Percentiles rank a stretch among this genome's conserved stretches.
Conservation (phyloP, 805 yeast species). For the Starmerella tilneyi region DNA sequence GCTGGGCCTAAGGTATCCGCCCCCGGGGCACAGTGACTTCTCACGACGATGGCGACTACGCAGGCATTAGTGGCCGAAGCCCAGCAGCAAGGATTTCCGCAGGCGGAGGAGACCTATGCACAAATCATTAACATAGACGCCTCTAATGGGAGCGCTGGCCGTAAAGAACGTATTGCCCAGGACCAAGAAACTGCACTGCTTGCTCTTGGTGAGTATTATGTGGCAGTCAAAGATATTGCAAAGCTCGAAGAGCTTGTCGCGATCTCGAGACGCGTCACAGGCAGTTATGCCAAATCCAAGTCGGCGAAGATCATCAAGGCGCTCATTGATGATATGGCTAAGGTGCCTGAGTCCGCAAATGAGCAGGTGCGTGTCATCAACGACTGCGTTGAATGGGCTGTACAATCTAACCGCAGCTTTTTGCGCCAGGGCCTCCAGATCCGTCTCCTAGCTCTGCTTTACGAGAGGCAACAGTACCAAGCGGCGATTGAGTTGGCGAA, state of each 20-base stretch:
- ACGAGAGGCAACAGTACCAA: constrained; percentile 52
- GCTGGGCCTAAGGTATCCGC: too few relatives aligned
- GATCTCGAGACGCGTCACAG: constrained; percentile 59
- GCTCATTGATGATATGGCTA: constrained; percentile 67
- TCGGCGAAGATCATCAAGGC: constrained; percentile 81
- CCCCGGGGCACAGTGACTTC: constrained; percentile 4
- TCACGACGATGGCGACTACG: constrained; percentile 13
- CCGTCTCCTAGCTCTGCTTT: constrained; percentile 66
- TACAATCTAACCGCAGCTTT: constrained; percentile 70
- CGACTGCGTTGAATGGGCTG: constrained; percentile 81
- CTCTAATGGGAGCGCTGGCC: constrained; percentile 18
- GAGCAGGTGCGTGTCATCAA: constrained; percentile 62
- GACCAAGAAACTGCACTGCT: constrained; percentile 59
- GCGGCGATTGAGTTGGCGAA: constrained; percentile 65
- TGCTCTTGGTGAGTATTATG: constrained; percentile 67
- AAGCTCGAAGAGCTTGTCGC: constrained; percentile 54
- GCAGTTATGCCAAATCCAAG: constrained; percentile 80
- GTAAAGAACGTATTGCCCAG: constrained; percentile 38
- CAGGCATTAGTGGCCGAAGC: constrained; percentile 31
- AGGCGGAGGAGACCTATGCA: constrained; percentile 16
- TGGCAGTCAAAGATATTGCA: constrained; percentile 36
- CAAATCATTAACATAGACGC: constrained; percentile 21
- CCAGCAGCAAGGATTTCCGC: constrained; percentile 21
- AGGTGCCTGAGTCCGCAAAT: constrained; percentile 47
- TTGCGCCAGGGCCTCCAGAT: constrained; percentile 80